Percentiles rank a stretch among this genome's conserved stretches.
These are phyloP conservation scores for Papiliotrema flavescens DNA, from an alignment of 1,284 basidiomycete genomes.

Conservation along the genomic window DNA sequence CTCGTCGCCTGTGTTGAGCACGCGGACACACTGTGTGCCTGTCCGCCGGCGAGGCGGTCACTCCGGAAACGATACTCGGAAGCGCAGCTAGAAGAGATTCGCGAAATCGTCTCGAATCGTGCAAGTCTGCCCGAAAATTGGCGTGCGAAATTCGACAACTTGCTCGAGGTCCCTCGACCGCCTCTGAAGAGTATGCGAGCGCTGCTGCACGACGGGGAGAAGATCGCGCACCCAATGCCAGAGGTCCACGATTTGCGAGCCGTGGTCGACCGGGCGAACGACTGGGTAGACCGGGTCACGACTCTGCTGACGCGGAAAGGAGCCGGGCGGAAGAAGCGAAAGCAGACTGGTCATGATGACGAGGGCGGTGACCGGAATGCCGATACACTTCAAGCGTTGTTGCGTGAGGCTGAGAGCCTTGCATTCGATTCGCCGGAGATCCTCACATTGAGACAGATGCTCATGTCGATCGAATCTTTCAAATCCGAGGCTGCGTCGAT, in stretches of 20 bases:
- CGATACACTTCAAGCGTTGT: conserved; percentile 25
- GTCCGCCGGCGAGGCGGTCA: conserved; percentile 58
- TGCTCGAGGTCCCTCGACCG: conserved; percentile 69
- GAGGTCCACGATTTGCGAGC: conserved; percentile 70
- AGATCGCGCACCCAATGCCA: conserved; percentile 68
- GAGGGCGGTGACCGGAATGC: conserved; percentile 27
- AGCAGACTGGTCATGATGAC: conserved; percentile 20
- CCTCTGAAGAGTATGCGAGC: conserved; percentile 69
- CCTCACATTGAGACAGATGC: conserved; percentile 34
- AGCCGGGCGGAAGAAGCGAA: conserved; percentile 30
- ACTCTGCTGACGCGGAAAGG: conserved; percentile 35
- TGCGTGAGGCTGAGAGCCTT: conserved; percentile 35
- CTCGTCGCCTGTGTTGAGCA: conserved; percentile 85
- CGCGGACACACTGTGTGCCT: conserved; percentile 70
- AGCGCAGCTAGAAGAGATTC: conserved; percentile 67
- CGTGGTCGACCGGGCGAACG: conserved; percentile 73
- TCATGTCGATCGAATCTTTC: conserved; percentile 36
- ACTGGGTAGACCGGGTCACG: conserved; percentile 61
- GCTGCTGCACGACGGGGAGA: conserved; percentile 79
- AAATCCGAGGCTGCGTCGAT: conserved; percentile 31
- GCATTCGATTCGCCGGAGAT: conserved; percentile 48
- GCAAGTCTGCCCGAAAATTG: conserved; percentile 72
- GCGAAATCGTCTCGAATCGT: conserved; percentile 63
- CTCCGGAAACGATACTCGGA: conserved; percentile 81
- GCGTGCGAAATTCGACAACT: conserved; percentile 65